Evolutionary conservation across 768 basidiomycete species (phyloP).

Genomic region (Zangia roseola): DNA sequence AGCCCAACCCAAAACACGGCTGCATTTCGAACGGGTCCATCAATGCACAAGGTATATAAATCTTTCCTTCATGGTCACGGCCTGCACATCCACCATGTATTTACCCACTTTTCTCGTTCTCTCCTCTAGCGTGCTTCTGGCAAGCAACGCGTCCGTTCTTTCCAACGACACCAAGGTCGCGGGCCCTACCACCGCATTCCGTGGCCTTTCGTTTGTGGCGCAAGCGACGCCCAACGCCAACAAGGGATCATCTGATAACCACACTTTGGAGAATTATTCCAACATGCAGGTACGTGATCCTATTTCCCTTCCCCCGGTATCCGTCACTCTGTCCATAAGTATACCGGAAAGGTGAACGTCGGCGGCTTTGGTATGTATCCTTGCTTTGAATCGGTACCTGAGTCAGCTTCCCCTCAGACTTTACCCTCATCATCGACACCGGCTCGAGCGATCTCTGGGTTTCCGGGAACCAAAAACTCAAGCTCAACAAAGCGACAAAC

Average conservation of each 20-base stretch:
- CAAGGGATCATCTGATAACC: slow-evolving; percentile 23
- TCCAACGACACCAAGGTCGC: background rate
- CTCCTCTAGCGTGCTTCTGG: slow-evolving; percentile 30
- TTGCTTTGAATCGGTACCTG: background rate
- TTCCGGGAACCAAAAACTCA: slow-evolving; percentile 16
- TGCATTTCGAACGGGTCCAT: slow-evolving; percentile 12
- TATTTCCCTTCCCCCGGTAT: background rate
- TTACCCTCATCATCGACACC: slow-evolving; percentile 28
- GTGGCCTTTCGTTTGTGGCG: slow-evolving; percentile 22
- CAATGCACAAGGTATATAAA: slow-evolving; percentile 1
- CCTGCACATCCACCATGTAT: slow-evolving; percentile 13
- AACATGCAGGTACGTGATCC: slow-evolving; percentile 27
- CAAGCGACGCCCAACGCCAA: slow-evolving; percentile 12
- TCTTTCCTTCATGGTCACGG: background rate
- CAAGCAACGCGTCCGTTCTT: slow-evolving; percentile 27
- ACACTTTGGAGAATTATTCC: slow-evolving; percentile 22
- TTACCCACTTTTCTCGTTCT: slow-evolving; percentile 6
- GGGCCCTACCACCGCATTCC: slow-evolving; percentile 7
- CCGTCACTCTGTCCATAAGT: slow-evolving; percentile 14
- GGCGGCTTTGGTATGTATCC: slow-evolving; percentile 26
- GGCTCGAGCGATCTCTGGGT: slow-evolving; percentile 34
- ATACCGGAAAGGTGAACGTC: slow-evolving; percentile 29
- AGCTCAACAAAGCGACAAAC: slow-evolving; percentile 31
- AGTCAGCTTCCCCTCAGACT: slow-evolving; percentile 17
- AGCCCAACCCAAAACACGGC: slow-evolving; percentile 10